These are phyloP conservation scores for Fusarium succisae DNA, from an alignment of 2,329 filamentous ascomycete genomes.

Conservation along the genomic window DNA sequence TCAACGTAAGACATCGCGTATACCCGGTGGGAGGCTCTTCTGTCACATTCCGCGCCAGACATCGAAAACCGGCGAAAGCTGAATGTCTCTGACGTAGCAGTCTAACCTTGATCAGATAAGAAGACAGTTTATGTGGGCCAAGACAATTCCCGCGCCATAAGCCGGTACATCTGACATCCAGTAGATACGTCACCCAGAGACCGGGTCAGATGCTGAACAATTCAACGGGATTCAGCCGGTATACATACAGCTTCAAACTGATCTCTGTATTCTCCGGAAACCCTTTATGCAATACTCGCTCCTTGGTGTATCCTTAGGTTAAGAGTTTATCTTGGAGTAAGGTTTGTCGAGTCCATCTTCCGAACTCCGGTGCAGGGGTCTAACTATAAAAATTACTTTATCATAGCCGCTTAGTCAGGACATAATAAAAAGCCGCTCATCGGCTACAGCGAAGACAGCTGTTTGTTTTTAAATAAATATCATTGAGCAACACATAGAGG, in stretches of 20 bases:
- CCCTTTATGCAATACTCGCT: fast-evolving
- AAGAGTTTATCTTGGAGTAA: neutral
- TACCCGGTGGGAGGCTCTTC: neutral
- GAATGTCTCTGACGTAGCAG: neutral
- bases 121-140: neutral
- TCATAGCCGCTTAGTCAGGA: neutral
- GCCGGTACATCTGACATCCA: neutral
- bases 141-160: neutral
- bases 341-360: neutral
- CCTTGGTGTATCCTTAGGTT: fast-evolving
- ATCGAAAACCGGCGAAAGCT: neutral
- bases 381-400: neutral
- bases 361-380: neutral
- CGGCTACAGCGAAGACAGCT: fast-evolving
- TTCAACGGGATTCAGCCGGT: too few relatives aligned
- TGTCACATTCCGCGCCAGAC: neutral
- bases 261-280: fast-evolving
- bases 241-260: neutral
- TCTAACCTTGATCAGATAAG: fast-evolving
- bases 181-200: neutral
- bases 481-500: fast-evolving
- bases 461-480: fast-evolving
- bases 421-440: fast-evolving
- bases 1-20: neutral
- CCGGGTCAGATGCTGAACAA: fast-evolving